Evolutionary conservation across 257 asterid species (phyloP).

Genomic region (Craterostigma plantagineum): DNA sequence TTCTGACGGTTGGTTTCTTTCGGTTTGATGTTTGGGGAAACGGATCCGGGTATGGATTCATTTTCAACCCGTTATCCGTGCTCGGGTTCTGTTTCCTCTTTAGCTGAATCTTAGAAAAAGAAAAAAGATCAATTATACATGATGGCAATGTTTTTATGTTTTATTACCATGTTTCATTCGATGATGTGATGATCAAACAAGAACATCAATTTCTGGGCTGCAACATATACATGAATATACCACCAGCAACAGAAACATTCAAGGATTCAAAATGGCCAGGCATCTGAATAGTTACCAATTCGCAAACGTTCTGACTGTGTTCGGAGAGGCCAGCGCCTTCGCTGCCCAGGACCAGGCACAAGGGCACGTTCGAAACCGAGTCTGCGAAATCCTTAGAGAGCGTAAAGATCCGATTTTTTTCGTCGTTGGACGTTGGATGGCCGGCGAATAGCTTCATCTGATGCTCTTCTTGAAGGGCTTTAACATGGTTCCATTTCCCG

Average conservation of each 20-base stretch:
- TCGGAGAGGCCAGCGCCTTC: constrained; percentile 84
- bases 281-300: constrained; percentile 80
- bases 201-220: constrained; percentile 14
- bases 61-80: no score
- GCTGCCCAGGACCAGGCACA: constrained; percentile 74
- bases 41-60: no score
- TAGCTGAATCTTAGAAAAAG: no score
- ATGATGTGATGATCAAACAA: no score
- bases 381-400: constrained; percentile 41
- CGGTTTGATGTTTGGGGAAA: no score
- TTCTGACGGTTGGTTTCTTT: no score
- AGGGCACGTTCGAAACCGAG: constrained; percentile 24
- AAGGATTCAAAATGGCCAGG: constrained; percentile 72
- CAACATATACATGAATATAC: constrained; percentile 72
- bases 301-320: constrained; percentile 30
- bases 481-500: constrained; percentile 46
- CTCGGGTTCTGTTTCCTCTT: no score
- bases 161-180: no score
- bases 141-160: no score
- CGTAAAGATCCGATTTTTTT: constrained; percentile 14
- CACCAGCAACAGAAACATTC: constrained; percentile 98
- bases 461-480: constrained; percentile 22
- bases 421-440: constrained; percentile 33
- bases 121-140: no score
- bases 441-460: constrained; percentile 71